Evolutionary conservation across 768 basidiomycete species (phyloP), one percentile per base, ranked within the genome.

Genomic region (Psilocybe tampanensis): DNA sequence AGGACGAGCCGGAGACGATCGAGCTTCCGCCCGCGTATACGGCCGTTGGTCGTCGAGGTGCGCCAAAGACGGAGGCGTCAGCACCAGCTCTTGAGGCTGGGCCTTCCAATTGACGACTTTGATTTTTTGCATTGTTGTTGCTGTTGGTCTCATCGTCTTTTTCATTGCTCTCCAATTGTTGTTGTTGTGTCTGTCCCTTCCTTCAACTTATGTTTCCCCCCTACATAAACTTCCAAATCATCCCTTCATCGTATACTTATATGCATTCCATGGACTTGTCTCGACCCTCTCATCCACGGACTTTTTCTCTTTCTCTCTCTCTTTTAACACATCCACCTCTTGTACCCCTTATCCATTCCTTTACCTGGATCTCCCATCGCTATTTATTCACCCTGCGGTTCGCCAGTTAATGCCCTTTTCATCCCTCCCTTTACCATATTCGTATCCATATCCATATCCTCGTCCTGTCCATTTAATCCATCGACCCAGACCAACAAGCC

Each of bases 21-120:
- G 92, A 94, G 70, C 78, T 94, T 47, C 91, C 91, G 13, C 91
- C 91, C 1, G 90, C 90, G 26, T 94, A 94, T 70, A 90, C 88
- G 23, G 82, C 89, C 58, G 76, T 92, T 47, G 70, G 72, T 13
- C 36, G 36, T 39, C 36, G 56, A 36, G 47, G 54, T 26, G 42
- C 21, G 4, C n/a, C 22, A 2, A 45, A 45, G 17, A 21, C 55
- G 13, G 55, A 39, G 19, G 47, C 23, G n/a, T 21, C 53, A n/a
- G 15, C 54, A 21, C 45, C 54, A 8, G 19, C 45, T 15, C 19
- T 34, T 26, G 54, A 34, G 22, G 18, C 49, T 22, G n/a, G 32
- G 18, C 47, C 9, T 33, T 29, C 29, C 48, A n/a, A 24, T n/a
- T 50, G 32, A 19, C 34, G 21, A 21, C 21, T 48, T 47, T 47